Conservation (phyloP, 177 flowering plant species). For the Vitis hybrid region DNA sequence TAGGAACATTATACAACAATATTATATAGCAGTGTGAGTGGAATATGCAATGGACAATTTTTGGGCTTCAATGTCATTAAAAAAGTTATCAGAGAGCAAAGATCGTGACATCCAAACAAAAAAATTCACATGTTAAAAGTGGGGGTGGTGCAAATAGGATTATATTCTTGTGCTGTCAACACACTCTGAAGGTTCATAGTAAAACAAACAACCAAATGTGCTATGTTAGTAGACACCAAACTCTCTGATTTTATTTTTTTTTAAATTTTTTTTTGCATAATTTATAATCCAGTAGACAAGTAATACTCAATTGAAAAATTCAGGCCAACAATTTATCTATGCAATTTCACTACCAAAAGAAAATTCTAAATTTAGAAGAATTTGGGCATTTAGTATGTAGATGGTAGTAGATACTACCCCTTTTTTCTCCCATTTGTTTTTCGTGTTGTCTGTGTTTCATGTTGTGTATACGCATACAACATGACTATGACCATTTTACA, state of each 20-base stretch:
- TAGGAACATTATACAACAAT: not conserved
- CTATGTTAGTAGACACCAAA: not conserved
- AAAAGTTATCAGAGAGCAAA: not conserved
- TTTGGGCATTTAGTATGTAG: no score
- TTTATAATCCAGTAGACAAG: not conserved
- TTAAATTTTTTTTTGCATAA: not conserved
- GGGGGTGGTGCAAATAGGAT: not conserved
- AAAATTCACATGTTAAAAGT: not conserved
- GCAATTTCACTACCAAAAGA: no score
- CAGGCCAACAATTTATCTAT: not conserved
- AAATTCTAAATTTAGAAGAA: no score
- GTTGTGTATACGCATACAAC: not conserved
- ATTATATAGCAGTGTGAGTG: not conserved
- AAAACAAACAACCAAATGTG: not conserved
- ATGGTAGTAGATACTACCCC: no score
- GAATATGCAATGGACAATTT: not conserved
- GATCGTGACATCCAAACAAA: not conserved
- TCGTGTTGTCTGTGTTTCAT: not conserved
- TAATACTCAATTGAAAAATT: not conserved
- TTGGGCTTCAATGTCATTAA: not conserved
- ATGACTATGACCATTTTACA: slow-evolving; percentile 12
- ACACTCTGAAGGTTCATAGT: not conserved
- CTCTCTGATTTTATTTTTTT: no score
- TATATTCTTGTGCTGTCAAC: not conserved
- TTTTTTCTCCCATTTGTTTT: not conserved